Conservation (phyloP, 495 filamentous ascomycete genomes). For the Penicillium dipodomyicola region DNA sequence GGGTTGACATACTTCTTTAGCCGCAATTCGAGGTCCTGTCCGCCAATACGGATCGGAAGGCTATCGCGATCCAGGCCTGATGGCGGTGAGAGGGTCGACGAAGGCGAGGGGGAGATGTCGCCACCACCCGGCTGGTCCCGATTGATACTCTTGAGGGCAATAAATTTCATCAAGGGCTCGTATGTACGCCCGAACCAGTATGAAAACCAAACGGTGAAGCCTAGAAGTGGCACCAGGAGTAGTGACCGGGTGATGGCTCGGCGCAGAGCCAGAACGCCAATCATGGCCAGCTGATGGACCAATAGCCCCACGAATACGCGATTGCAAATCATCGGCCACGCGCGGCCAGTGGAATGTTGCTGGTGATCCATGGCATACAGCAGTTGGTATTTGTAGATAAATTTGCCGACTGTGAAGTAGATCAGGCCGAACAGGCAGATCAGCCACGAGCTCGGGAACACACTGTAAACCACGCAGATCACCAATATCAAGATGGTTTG, state of each 20-base stretch:
- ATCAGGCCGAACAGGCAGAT: constrained; percentile 79
- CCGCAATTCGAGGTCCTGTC: constrained; percentile 39
- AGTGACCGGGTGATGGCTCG: constrained; percentile 65
- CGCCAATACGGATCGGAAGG: constrained; percentile 40
- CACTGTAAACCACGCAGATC: constrained; percentile 91
- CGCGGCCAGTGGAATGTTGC: constrained; percentile 88
- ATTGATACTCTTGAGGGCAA: constrained; percentile 81
- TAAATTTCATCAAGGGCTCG: constrained; percentile 84
- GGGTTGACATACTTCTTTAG: constrained; percentile 50
- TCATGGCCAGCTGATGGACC: constrained; percentile 88
- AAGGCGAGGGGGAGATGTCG: constrained; percentile 37
- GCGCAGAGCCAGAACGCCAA: constrained; percentile 77
- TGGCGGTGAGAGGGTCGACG: constrained; percentile 41
- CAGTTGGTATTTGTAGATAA: constrained; percentile 97
- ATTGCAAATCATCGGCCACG: constrained; percentile 94
- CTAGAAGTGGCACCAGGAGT: constrained; percentile 72
- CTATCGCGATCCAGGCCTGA: constrained; percentile 47
- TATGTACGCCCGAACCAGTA: constrained; percentile 73
- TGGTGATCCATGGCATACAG: constrained; percentile 98
- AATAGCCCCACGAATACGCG: constrained; percentile 78
- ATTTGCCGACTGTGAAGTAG: constrained; percentile 87
- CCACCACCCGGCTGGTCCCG: constrained; percentile 43
- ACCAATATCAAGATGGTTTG: constrained; percentile 88
- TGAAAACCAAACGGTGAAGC: constrained; percentile 79
- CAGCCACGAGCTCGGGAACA: constrained; percentile 77